Evolutionary conservation across 371 early-diverging fungal genomes (phyloP), one percentile per base, ranked within the genome.

Genomic region (Mortierella sp.): DNA sequence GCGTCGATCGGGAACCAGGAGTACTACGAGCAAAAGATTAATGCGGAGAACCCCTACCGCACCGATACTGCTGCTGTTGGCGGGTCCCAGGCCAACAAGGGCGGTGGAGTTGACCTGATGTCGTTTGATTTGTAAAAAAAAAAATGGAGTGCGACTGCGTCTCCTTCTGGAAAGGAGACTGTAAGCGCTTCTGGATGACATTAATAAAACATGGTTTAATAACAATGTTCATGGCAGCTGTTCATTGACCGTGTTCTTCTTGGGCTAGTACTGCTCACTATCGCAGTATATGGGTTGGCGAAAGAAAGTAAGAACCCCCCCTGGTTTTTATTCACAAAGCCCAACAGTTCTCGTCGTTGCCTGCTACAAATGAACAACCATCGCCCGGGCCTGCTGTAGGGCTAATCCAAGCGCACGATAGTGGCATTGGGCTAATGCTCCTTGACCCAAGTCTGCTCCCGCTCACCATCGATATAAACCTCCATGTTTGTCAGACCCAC

Each of bases 1-100:
- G 85, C 85, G 5, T 85, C 85, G 55, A 85, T 85, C 43, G 85
- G 85, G 19, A 85, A 85, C 79, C 81, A 78, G 34, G 78, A 81
- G 43, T 85, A 85, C 72, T 85, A 85, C 51, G 81, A 85, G 28
- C 85, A 81, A 71, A 77, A 78, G 74, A 78, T 85, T 46, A 81
- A 81, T 70, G 74, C 81, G 0, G 85, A 85, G 34, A 85, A 85
- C 69, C 85, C 85, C 21, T 85, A 85, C 73, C 72, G 85, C 6
- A 76, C 85, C 24, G 85, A 85, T 46, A 85, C 85, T 28, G 73
- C 79, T 28, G 61, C 81, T 2, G 72, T 76, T 34, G 48, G 61
- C 19, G 61, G 61, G 2, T 61, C 70, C 4, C 54, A 76, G 11
- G 78, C 67, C 19, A 80, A 72, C 57, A 81, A 73, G 50, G 64